Evolutionary conservation across 2,329 filamentous ascomycete species (phyloP), one percentile per base, ranked within the genome.

Genomic region (Phialocephala sp.): DNA sequence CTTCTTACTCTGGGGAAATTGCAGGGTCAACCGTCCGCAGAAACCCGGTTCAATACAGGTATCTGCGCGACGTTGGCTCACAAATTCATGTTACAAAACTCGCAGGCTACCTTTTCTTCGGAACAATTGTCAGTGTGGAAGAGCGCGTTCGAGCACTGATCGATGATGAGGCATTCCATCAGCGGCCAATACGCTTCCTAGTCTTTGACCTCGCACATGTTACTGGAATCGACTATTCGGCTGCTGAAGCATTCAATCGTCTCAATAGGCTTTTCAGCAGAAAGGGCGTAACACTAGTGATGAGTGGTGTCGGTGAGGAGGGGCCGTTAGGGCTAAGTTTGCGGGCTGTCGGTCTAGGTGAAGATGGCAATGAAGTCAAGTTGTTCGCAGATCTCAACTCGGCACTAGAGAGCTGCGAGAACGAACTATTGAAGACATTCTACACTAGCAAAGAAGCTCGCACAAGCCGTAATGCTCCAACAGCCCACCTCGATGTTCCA

Each of bases 101-200:
- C 18, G 90, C 91, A 0, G 94, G 95, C 0, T 98, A 94, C 75
- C 86, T 99, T n/a, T 99, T 99, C 82, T 99, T 99, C 72, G 95
- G 95, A 18, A 98, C 94, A 2, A 97, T 99, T 70, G 94, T 97
- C 61, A 93, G 92, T 57, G 94, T 99, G 0, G 95, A 99, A 77
- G 91, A 92, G 68, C 91, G 91, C 69, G 94, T 98, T 67, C 87
- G 94, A 24, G 87, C 84, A 4, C 81, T 98, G 37, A 89, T 98
- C 56, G 89, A 94, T 35, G 93, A 97, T 36, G 89, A 94, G 67
- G 86, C 89, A 2, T 98, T 97, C 75, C 82, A 83, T 32, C 82
- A 87, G 69, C 86, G 89, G 60, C 93, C 94, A 0, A 95, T 98
- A 75, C 90, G 92, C 70, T 99, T 93, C 76, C 83, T 99, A 50